phyloP scores from a whole-genome alignment of 2,329 filamentous ascomycete genomes.

The Penicillium carneum region DNA sequence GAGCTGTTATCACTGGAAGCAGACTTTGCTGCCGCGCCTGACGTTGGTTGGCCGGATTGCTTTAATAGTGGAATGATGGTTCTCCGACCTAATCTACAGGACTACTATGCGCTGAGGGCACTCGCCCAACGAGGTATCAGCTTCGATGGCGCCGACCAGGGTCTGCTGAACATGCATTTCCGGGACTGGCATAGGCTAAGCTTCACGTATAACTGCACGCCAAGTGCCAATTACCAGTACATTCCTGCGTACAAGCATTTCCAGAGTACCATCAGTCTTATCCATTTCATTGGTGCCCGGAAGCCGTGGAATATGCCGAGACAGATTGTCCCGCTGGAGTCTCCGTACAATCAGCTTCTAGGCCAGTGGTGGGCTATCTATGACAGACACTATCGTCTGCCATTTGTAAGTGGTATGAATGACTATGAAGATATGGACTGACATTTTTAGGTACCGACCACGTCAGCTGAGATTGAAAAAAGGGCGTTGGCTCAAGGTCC shows the following conservation, averaged over 20 bases:
- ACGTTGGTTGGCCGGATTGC: slow-evolving; percentile 96
- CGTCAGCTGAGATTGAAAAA: background rate
- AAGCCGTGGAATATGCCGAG: slow-evolving; percentile 83
- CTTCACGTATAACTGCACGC: slow-evolving; percentile 97
- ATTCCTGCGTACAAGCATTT: slow-evolving; percentile 93
- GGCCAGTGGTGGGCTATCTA: slow-evolving; percentile 94
- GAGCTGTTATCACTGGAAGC: slow-evolving; percentile 79
- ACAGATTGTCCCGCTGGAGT: slow-evolving; percentile 45
- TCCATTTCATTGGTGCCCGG: slow-evolving; percentile 90
- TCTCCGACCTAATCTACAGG: slow-evolving; percentile 81
- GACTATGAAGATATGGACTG: background rate
- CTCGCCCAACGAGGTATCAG: slow-evolving; percentile 87
- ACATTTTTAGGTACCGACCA: slow-evolving; percentile 10
- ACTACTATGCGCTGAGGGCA: slow-evolving; percentile 83
- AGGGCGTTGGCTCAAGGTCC: background rate
- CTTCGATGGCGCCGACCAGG: slow-evolving; percentile 97
- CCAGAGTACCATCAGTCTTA: slow-evolving; percentile 84
- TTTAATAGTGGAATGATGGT: slow-evolving; percentile 99
- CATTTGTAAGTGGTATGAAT: slow-evolving; percentile 28
- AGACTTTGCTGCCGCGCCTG: slow-evolving; percentile 76
- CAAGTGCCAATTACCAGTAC: slow-evolving; percentile 96
- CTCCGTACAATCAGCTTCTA: slow-evolving; percentile 78
- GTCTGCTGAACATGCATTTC: slow-evolving; percentile 93
- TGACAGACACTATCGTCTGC: slow-evolving; percentile 77
- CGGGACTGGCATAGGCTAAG: slow-evolving; percentile 83